Evolutionary conservation across 164 flowering plant genomes (phyloP), one percentile per base, ranked within the genome.

Genomic region (Protea cynaroides): DNA sequence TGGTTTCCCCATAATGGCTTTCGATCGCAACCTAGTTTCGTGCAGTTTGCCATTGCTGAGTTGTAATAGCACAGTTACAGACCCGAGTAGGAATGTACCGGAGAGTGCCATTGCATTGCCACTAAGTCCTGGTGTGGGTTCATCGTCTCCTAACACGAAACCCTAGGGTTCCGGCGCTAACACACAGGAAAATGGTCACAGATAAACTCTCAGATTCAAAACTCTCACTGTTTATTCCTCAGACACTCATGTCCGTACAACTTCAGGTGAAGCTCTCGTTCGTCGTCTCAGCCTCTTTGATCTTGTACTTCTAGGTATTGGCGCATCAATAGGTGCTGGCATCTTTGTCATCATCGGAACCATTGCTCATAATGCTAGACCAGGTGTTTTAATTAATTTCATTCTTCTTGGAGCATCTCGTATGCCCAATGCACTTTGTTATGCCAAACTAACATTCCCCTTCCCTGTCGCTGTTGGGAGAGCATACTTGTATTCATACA

Each of bases 391-490:
- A 12, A 64, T 92, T 61, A 90, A 97, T 72, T 95, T 95, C 67
- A 59, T 79, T 49, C 78, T 95, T 18, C 96, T 97, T 0, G 99
- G 99, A 66, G 86, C 79, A 17, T 90, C 97, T 1, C 92, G 94
- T 68, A 83, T 87, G 61, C 80, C 92, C 58, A 92, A 92, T 75
- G 99, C 97, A 4, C 81, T 95, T n/a, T 95, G 96, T 69, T 95
- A 90, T 64, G 97, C 97, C 1, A 97, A 95, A 75, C 71, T 95
- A 25, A 80, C 97, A 10, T 85, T 97, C 57, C 87, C 96, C 1
- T 86, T 95, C 65, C 99, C 99, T 34, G 97, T 97, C 47, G 86
- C 89, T 71, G 97, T 92, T 61, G 99, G 99, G 5, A 97, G 99
- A 71, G 97, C 99, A 3, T 95, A 90, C 71, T 46, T 95, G 64